Percentiles rank a stretch among this genome's conserved stretches.
phyloP scores from a whole-genome alignment of 169 alveolate genomes.

The Eimeria praecox region DNA sequence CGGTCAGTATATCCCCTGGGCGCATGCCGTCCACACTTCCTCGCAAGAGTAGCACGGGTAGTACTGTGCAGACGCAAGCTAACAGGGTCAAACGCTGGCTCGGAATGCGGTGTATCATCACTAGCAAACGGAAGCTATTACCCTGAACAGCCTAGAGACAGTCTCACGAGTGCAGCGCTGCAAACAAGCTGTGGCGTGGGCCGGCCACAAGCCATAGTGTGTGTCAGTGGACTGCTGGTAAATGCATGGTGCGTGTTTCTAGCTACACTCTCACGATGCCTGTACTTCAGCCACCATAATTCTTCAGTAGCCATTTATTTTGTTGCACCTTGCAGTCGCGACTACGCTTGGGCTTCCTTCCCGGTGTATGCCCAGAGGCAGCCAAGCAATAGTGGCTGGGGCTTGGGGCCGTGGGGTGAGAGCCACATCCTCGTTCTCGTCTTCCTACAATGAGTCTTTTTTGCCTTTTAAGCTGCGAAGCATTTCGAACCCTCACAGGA shows the following conservation, averaged over 20 bases:
- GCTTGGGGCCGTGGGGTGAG: constrained; percentile 76
- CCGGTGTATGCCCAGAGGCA: constrained; percentile 46
- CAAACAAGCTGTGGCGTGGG: neutral
- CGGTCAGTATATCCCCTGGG: neutral
- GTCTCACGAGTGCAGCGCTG: neutral
- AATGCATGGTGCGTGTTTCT: neutral
- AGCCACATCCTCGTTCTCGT: constrained; percentile 3
- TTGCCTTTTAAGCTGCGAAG: constrained; percentile 45
- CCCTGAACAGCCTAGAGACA: neutral
- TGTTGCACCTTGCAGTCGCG: neutral
- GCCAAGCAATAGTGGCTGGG: constrained; percentile 69
- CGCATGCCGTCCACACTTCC: neutral
- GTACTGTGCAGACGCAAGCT: neutral
- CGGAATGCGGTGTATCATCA: neutral
- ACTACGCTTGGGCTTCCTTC: neutral
- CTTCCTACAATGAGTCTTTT: neutral
- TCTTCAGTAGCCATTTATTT: neutral
- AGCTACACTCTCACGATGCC: neutral
- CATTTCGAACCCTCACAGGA: constrained; percentile 26
- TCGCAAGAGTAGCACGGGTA: neutral
- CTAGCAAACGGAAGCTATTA: neutral
- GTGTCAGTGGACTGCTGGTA: constrained; percentile 41
- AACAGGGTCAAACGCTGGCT: neutral
- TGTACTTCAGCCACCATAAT: neutral
- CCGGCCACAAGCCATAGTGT: neutral